A percentile compares a stretch with the other conserved stretches of the same genome.
phyloP scores from a whole-genome alignment of 2,329 filamentous ascomycete species.

The Penicillium sp. region DNA sequence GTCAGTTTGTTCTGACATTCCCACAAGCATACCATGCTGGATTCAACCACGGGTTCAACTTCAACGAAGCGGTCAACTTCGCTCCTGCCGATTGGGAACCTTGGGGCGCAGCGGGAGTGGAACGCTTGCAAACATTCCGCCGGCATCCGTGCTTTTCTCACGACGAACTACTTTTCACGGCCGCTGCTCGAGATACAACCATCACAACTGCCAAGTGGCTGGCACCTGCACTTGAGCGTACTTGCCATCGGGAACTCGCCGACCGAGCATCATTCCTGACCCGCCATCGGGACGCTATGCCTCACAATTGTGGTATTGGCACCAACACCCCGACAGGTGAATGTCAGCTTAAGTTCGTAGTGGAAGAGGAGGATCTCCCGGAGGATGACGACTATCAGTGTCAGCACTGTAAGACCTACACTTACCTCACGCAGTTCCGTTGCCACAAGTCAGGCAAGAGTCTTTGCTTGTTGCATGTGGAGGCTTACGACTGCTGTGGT shows the following conservation, averaged over 20 bases:
- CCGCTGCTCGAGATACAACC: constrained; percentile 73
- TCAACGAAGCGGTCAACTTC: constrained; percentile 98
- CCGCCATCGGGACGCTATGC: constrained; percentile 58
- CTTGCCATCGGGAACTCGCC: constrained; percentile 69
- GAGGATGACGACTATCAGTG: constrained; percentile 96
- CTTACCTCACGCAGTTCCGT: constrained; percentile 85
- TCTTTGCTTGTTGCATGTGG: constrained; percentile 79
- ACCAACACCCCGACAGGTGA: constrained; percentile 44
- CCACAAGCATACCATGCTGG: constrained; percentile 96
- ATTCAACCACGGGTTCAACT: constrained; percentile 98
- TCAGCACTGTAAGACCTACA: constrained; percentile 85
- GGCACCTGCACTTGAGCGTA: constrained; percentile 77
- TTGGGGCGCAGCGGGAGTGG: constrained; percentile 80
- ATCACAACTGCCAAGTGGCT: constrained; percentile 97
- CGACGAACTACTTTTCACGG: constrained; percentile 89
- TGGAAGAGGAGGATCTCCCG: constrained; percentile 71
- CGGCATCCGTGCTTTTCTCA: constrained; percentile 96
- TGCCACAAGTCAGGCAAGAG: constrained; percentile 80
- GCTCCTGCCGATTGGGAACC: constrained; percentile 94
- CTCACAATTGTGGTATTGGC: constrained; percentile 57
- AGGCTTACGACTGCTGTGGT: constrained; percentile 77
- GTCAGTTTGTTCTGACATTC: constrained; percentile 94
- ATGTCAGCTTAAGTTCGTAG: constrained; percentile 62
- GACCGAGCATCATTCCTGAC: constrained; percentile 68
- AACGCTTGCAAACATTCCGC: constrained; percentile 80